Conservation (phyloP, 306 rosid genomes). For the Ormosia emarginata region DNA sequence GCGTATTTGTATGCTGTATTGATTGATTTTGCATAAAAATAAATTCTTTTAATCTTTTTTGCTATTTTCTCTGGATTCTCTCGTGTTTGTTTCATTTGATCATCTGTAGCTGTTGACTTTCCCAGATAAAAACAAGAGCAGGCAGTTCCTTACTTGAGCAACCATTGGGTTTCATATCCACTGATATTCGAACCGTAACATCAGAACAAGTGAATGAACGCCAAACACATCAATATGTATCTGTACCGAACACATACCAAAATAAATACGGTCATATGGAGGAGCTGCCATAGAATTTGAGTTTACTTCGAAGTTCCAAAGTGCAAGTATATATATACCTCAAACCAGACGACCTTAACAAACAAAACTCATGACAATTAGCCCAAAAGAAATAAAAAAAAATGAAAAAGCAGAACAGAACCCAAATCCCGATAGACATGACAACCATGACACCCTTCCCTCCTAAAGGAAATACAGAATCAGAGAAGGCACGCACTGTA, state of each 20-base stretch:
- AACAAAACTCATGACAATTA: neutral
- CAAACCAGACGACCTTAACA: neutral
- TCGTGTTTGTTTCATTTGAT: neutral
- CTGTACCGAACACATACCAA: neutral
- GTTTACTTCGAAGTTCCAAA: neutral
- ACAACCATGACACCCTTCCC: neutral
- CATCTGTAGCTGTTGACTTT: neutral
- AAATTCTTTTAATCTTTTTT: constrained; percentile 37
- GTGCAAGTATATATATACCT: neutral
- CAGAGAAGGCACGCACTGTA: too few relatives aligned
- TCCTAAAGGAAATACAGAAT: neutral
- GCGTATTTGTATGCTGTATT: constrained; percentile 31
- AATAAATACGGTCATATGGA: neutral
- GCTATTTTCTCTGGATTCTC: neutral
- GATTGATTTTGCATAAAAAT: constrained; percentile 33
- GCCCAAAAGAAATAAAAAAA: neutral
- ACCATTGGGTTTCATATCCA: neutral
- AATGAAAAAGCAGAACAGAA: neutral
- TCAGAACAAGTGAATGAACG: too few relatives aligned
- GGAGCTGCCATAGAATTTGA: neutral
- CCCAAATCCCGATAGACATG: neutral
- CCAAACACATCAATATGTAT: too few relatives aligned
- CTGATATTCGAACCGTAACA: too few relatives aligned
- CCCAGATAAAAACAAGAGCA: neutral
- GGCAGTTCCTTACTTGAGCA: neutral